Evolutionary conservation across 73 alveolate genomes (phyloP).

Genomic region (Paramecium biaurelia): DNA sequence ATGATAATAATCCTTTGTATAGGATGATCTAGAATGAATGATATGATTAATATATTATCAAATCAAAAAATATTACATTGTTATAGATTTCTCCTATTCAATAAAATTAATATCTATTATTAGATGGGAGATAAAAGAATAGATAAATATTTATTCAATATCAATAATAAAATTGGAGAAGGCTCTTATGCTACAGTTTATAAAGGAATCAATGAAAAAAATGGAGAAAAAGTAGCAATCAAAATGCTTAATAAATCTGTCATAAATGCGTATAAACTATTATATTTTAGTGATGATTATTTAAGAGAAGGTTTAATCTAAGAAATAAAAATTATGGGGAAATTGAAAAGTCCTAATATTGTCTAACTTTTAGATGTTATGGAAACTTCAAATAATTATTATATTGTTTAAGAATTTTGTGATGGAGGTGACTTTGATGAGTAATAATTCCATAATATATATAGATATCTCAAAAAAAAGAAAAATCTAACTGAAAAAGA

Average conservation of each 20-base stretch:
- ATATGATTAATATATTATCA: not conserved
- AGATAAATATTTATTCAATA: slow-evolving; percentile 47
- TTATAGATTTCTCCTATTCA: not conserved
- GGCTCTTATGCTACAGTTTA: slow-evolving; percentile 62
- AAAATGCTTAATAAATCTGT: slow-evolving; percentile 51
- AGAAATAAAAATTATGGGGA: slow-evolving; percentile 57
- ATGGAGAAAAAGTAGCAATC: slow-evolving; percentile 60
- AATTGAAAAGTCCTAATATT: slow-evolving; percentile 40
- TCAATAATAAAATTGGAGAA: slow-evolving; percentile 47
- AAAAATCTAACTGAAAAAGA: slow-evolving; percentile 46
- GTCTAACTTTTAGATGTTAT: slow-evolving; percentile 61
- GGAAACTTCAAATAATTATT: slow-evolving; percentile 60
- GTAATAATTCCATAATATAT: not conserved
- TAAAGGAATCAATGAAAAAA: slow-evolving; percentile 55
- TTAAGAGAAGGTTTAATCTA: slow-evolving; percentile 52
- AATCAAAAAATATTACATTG: not conserved
- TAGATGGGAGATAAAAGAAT: slow-evolving; percentile 47
- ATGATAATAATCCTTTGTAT: not conserved
- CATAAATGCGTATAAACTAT: not conserved
- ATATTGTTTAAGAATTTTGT: slow-evolving; percentile 60
- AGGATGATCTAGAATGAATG: not conserved
- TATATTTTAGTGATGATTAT: slow-evolving; percentile 50
- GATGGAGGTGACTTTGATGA: slow-evolving; percentile 66
- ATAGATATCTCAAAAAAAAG: not conserved
- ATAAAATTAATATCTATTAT: not conserved